Conservation (phyloP, 805 yeast genomes). For the baker's yeast (Saccharomyces cerevisiae) region DNA sequence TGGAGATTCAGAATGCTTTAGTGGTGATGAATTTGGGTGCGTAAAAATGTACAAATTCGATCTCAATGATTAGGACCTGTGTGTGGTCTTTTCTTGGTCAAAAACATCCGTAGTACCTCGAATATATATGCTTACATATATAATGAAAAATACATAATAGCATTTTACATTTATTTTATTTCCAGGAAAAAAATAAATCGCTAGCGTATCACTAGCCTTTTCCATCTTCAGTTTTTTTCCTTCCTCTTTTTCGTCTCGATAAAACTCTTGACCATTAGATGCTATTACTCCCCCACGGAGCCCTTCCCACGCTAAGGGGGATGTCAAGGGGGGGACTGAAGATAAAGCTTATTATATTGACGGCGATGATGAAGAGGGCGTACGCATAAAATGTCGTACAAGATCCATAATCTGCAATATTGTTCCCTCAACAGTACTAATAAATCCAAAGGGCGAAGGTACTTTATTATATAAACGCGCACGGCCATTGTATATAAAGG, state of each 20-base stretch:
- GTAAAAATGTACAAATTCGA: conserved; percentile 83
- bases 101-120: not conserved
- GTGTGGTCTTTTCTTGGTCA: not conserved
- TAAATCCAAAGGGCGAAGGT: not conserved
- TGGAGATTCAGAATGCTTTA: conserved; percentile 82
- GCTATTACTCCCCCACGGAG: not conserved
- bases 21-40: conserved; percentile 82
- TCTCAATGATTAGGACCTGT: conserved; percentile 14
- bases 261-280: not conserved
- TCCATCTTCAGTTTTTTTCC: not conserved
- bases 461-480: not conserved
- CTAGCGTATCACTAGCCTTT: not conserved
- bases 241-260: not conserved
- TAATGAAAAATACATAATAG: not conserved
- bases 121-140: not conserved
- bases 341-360: not conserved
- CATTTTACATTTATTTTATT: not conserved
- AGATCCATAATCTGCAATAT: not conserved
- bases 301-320: not conserved
- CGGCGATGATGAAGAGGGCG: not conserved
- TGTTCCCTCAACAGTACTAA: not conserved
- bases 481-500: not conserved
- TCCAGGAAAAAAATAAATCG: not conserved
- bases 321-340: not conserved
- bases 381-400: not conserved